phyloP scores from a whole-genome alignment of 176 grass and related monocot species.

The Paspalum vaginatum region DNA sequence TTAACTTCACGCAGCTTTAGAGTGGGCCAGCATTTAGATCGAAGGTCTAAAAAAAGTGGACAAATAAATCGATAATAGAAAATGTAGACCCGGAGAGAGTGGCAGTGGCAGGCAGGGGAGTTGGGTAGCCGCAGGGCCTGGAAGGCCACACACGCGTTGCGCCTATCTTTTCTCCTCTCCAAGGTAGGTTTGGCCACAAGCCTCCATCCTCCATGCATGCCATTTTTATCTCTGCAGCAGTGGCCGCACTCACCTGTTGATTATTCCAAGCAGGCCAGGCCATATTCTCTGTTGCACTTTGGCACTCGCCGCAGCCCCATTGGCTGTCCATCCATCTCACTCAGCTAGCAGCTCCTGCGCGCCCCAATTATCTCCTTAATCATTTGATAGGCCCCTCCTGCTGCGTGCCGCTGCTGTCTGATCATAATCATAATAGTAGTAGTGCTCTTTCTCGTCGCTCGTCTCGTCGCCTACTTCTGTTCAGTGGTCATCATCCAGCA shows the following conservation, averaged over 20 bases:
- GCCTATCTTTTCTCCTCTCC: too few relatives aligned
- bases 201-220: too few relatives aligned
- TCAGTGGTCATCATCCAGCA: conserved; percentile 31
- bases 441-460: background rate
- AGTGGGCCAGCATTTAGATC: too few relatives aligned
- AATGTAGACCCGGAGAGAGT: too few relatives aligned
- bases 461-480: background rate
- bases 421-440: background rate
- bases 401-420: background rate
- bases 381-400: conserved; percentile 20
- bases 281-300: conserved; percentile 52
- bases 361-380: conserved; percentile 37
- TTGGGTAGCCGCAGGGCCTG: too few relatives aligned
- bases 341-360: background rate
- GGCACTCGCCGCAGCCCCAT: conserved; percentile 30
- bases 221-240: background rate
- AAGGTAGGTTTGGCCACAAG: too few relatives aligned
- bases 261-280: background rate
- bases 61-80: too few relatives aligned
- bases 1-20: too few relatives aligned
- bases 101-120: too few relatives aligned
- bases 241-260: background rate
- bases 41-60: too few relatives aligned
- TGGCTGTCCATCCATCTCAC: background rate
- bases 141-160: too few relatives aligned